These are phyloP conservation scores for Saitoella complicata DNA, from an alignment of 805 yeast species.

Conservation along the genomic window DNA sequence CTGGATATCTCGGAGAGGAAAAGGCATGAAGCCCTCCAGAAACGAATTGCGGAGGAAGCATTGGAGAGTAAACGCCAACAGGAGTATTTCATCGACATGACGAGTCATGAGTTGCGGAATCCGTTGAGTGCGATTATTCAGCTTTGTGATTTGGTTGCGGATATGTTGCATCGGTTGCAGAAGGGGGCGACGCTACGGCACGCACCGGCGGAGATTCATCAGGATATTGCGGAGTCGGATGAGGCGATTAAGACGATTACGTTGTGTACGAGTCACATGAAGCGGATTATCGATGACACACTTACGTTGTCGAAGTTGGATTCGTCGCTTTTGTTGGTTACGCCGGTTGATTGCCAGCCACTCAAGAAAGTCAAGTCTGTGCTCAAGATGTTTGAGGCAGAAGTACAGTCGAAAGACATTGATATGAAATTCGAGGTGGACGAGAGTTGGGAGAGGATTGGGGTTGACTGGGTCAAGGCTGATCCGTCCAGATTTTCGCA, in stretches of 20 bases:
- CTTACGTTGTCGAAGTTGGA: constrained; percentile 34
- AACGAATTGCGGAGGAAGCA: constrained; percentile 13
- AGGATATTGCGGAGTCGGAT: constrained; percentile 60
- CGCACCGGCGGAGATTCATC: constrained; percentile 74
- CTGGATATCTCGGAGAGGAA: constrained; percentile 12
- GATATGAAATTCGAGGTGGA: constrained; percentile 39
- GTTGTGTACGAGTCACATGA: constrained; percentile 11
- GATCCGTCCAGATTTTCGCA: constrained; percentile 85
- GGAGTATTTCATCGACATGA: constrained; percentile 57
- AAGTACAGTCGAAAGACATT: constrained; percentile 63
- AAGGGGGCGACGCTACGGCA: constrained; percentile 51
- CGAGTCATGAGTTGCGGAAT: constrained; percentile 85
- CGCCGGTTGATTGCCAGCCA: constrained; percentile 9
- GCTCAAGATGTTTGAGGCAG: constrained; percentile 64
- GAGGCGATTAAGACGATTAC: constrained; percentile 34
- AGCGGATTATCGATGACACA: constrained; percentile 50
- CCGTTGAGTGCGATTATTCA: constrained; percentile 93
- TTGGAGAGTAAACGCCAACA: constrained; percentile 13
- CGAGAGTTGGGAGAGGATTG: constrained; percentile 2
- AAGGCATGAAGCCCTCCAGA: constrained; percentile 11
- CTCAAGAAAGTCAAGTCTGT: constrained; percentile 27
- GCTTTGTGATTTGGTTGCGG: constrained; percentile 86
- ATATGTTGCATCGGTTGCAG: constrained; percentile 50
- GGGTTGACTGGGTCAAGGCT: constrained; percentile 40
- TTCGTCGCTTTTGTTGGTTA: constrained; percentile 11